Evolutionary conservation across 1,284 basidiomycete species (phyloP).

Genomic region (Cerrena zonata): DNA sequence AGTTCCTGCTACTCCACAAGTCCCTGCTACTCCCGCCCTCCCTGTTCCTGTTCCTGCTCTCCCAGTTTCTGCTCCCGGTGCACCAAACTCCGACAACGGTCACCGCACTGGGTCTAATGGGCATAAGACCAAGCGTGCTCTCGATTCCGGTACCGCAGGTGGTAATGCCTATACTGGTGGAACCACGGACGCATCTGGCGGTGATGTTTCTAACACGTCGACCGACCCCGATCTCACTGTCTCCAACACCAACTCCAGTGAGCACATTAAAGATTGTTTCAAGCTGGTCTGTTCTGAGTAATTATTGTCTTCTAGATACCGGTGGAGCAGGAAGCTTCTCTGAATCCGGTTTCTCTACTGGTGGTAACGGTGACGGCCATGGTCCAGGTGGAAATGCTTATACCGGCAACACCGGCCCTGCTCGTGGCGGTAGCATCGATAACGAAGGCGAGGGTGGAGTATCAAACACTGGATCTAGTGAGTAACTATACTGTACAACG

Average conservation of each 20-base stretch:
- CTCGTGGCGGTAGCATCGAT: constrained; percentile 11
- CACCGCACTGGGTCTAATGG: background rate
- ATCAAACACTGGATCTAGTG: constrained; percentile 12
- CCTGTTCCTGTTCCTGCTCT: background rate
- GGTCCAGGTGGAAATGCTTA: constrained; percentile 16
- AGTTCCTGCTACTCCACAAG: background rate
- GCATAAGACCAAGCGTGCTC: constrained; percentile 9
- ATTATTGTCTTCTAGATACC: constrained; percentile 9
- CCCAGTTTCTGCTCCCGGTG: background rate
- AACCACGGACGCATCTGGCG: constrained; percentile 13
- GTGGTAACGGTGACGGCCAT: constrained; percentile 12
- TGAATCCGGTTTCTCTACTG: constrained; percentile 8
- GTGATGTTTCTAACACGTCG: constrained; percentile 8
- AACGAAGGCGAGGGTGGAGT: constrained; percentile 10
- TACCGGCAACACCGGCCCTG: constrained; percentile 11
- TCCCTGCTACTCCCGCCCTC: background rate
- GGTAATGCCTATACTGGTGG: constrained; percentile 13
- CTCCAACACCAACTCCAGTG: constrained; percentile 14
- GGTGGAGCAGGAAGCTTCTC: constrained; percentile 10
- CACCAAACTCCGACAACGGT: background rate
- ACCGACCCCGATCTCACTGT: constrained; percentile 4
- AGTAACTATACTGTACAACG: background rate
- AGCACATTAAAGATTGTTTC: too few relatives aligned
- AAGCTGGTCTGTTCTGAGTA: too few relatives aligned
- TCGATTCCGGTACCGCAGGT: constrained; percentile 10